Evolutionary conservation across 179 eudicot species (phyloP), one percentile per base, ranked within the genome.

Genomic region (Silene vulgaris): DNA sequence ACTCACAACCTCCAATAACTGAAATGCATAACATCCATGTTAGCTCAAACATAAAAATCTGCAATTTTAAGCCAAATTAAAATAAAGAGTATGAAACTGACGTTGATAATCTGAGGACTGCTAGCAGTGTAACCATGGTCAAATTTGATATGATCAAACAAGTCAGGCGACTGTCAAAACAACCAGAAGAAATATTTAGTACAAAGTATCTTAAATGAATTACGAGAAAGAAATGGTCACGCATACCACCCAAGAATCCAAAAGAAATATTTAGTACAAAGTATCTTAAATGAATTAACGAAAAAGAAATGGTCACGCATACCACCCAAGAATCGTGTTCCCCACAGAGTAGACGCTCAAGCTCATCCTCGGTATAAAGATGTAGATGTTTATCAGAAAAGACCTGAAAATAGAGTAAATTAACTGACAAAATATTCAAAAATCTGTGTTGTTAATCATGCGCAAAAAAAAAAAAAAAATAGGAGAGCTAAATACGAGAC

Each of bases 61-160:
- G 16, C 62, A 40, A 65, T 37, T 19, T 37, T 54, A 16, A n/a
- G 29, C 19, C 26, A 72, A 72, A 57, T n/a, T 56, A n/a, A 52
- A 26, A 17, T 23, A 71, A 63, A 65, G 76, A 43, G n/a, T 13
- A 71, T 57, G 69, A 52, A 28, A 84, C 90, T 70, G 48, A 95
- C 99, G 81, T 89, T 82, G 74, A 88, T 57, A 78, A 95, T 85
- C 13, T 93, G 91, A 84, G 91, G 85, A 79, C 99, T 95, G 86
- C 90, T 85, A n/a, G 88, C 87, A 1, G 97, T 89, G 80, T 95
- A 95, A 72, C 99, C 99, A 84, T 95, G 99, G 78, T 95, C 97
- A 73, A 92, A 89, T 81, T 89, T 92, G 83, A 92, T 84, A 77
- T 92, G 97, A 83, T 95, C 97, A 81, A 86, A 74, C 76, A 92